Evolutionary conservation across 345 rosid genomes (phyloP).

Genomic region (Camelina sativa): DNA sequence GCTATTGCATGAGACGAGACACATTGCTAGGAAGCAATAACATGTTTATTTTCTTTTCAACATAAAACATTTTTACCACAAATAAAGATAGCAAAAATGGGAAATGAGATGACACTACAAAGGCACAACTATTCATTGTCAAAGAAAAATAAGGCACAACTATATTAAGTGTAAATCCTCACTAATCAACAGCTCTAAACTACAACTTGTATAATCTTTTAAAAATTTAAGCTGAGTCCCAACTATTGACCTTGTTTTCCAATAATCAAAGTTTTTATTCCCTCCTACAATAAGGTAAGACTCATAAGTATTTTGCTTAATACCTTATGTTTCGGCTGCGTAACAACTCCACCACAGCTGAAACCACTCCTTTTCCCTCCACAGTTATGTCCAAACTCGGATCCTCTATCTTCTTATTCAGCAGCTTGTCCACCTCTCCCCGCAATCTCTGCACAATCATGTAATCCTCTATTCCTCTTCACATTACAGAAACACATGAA

Average conservation of each 20-base stretch:
- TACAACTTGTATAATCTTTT: background rate
- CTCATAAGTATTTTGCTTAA: constrained; percentile 6
- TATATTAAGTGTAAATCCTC: constrained; percentile 11
- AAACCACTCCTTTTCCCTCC: constrained; percentile 88
- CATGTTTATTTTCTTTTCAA: background rate
- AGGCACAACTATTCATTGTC: too few relatives aligned
- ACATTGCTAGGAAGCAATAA: background rate
- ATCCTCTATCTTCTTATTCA: constrained; percentile 82
- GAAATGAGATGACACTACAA: background rate
- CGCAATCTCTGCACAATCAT: constrained; percentile 64
- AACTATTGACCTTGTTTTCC: background rate
- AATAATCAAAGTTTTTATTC: background rate
- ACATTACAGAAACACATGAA: background rate
- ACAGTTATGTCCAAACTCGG: constrained; percentile 75
- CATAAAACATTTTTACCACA: background rate
- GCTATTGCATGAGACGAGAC: background rate
- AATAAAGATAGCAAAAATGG: constrained; percentile 4
- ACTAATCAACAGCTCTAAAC: constrained; percentile 4
- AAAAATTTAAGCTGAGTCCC: background rate
- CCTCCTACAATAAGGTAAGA: constrained; percentile 1
- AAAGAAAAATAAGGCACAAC: too few relatives aligned
- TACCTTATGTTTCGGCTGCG: constrained; percentile 54
- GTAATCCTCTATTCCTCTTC: constrained; percentile 9
- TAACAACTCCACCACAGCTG: constrained; percentile 82
- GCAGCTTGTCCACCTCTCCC: constrained; percentile 79